Base-by-base conservation (phyloP, 169 alveolate genomes). In the Blepharisma undulans region DNA sequence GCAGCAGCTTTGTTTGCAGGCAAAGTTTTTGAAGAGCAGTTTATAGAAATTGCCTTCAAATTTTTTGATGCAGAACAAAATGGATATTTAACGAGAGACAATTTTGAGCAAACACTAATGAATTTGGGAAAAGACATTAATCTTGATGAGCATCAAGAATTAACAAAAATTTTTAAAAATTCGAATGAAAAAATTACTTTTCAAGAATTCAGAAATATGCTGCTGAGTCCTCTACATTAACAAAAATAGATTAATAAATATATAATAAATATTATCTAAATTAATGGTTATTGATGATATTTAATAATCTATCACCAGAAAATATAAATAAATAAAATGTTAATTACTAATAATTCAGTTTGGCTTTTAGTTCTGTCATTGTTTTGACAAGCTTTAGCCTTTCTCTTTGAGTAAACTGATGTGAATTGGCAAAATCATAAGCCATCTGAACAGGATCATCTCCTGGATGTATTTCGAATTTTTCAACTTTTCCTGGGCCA, bases 1-100 rank as follows among this genome's bases (percentile, higher is more conserved):
- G 93, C 94, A 18, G 94, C 94, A 6, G 80, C 93, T 22, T 34
- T 92, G 19, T 84, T 74, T n/a, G 72, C 90, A 14, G 27, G 33
- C 14, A 36, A 30, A 22, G 10, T 27, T n/a, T 19, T 34, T 71
- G 21, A 7, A 84, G 77, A 88, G 19, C 36, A 48, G 21, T 32
- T 25, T n/a, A 71, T 48, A 27, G 61, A 18, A 32, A 71, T 27
- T 18, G 76, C 89, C 25, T 71, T 71, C 21, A 86, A n/a, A 27
- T 34, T 61, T 27, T 86, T 79, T n/a, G 87, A 79, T 32, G 7
- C 34, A 29, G 87, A 79, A 14, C 27, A 32, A n/a, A 30, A 25
- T 29, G 87, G 87, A 79, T 30, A 22, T 32, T 3, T 60, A 61
- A 27, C 59, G 18, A 72, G 22, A 6, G 79, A 59, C 30, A 84